These are phyloP conservation scores for Pythium dissotocum DNA, from an alignment of 352 stramenopile species.

Conservation along the genomic window DNA sequence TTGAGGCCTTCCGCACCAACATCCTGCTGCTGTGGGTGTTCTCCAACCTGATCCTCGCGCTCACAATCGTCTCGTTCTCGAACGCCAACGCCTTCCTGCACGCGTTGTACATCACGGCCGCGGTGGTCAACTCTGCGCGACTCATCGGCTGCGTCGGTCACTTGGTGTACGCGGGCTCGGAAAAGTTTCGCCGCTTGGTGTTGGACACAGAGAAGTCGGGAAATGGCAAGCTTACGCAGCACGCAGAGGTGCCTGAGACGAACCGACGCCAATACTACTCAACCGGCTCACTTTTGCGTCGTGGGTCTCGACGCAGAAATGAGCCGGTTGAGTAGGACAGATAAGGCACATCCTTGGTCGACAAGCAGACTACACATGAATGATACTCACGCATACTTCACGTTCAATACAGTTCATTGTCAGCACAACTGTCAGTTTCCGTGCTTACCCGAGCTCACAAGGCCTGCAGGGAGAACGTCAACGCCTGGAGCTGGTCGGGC, in stretches of 20 bases:
- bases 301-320: too few relatives aligned
- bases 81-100: constrained; percentile 63
- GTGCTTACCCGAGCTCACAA: constrained; percentile 12
- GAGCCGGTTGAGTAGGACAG: too few relatives aligned
- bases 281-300: too few relatives aligned
- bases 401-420: neutral
- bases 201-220: constrained; percentile 33
- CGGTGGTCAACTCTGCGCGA: constrained; percentile 66
- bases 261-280: too few relatives aligned
- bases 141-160: constrained; percentile 69
- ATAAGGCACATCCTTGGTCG: too few relatives aligned
- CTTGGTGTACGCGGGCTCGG: constrained; percentile 70
- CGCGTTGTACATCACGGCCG: constrained; percentile 69
- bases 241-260: too few relatives aligned
- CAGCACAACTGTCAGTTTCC: neutral
- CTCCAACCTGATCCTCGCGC: constrained; percentile 77
- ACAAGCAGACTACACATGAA: neutral
- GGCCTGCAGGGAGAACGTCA: constrained; percentile 51
- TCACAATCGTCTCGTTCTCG: constrained; percentile 72
- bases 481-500: constrained; percentile 63
- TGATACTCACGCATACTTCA: neutral
- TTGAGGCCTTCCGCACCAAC: constrained; percentile 85
- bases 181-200: constrained; percentile 19
- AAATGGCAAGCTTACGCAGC: constrained; percentile 35
- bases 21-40: constrained; percentile 81